A percentile compares a stretch with the other conserved stretches of the same genome.
phyloP scores from a whole-genome alignment of 1,284 basidiomycete species.

The Irpex rosettiformis region DNA sequence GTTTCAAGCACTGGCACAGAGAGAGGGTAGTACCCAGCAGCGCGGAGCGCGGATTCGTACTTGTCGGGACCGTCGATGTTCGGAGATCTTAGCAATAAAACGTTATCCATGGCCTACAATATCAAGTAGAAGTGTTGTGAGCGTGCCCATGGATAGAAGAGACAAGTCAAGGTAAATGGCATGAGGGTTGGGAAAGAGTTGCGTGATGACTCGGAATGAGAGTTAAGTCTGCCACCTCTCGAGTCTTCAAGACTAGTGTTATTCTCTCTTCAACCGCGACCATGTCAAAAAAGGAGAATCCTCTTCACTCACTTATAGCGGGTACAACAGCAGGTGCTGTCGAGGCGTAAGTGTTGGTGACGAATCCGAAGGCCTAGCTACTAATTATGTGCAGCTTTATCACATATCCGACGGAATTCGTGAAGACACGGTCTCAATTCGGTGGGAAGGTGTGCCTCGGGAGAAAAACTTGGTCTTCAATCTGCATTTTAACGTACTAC shows the following conservation, averaged over 20 bases:
- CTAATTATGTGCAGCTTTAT: slow-evolving; percentile 53
- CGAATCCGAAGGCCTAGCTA: neutral
- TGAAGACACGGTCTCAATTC: slow-evolving; percentile 85
- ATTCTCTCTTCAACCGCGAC: neutral
- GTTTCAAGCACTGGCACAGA: slow-evolving; percentile 72
- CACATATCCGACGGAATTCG: slow-evolving; percentile 92
- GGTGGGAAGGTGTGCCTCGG: slow-evolving; percentile 58
- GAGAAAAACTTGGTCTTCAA: neutral
- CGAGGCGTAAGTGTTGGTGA: slow-evolving; percentile 64
- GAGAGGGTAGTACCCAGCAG: slow-evolving; percentile 38
- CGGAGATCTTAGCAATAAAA: slow-evolving; percentile 57
- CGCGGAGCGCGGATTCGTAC: slow-evolving; percentile 22
- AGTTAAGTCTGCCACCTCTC: no score
- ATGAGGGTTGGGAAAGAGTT: neutral
- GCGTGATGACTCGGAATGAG: neutral
- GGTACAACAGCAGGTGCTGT: slow-evolving; percentile 94
- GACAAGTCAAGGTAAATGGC: neutral
- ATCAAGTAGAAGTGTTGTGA: slow-evolving; percentile 1
- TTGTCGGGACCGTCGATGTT: slow-evolving; percentile 31
- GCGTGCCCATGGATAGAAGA: neutral
- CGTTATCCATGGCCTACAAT: slow-evolving; percentile 20
- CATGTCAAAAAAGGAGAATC: slow-evolving; percentile 65
- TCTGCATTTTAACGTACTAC: neutral
- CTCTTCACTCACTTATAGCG: slow-evolving; percentile 78
- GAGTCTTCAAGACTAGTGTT: no score